A percentile compares a stretch with the other conserved stretches of the same genome.
These are phyloP conservation scores for Hyparrhenia diplandra DNA, from an alignment of 176 grass and related monocot species.

Conservation along the genomic window DNA sequence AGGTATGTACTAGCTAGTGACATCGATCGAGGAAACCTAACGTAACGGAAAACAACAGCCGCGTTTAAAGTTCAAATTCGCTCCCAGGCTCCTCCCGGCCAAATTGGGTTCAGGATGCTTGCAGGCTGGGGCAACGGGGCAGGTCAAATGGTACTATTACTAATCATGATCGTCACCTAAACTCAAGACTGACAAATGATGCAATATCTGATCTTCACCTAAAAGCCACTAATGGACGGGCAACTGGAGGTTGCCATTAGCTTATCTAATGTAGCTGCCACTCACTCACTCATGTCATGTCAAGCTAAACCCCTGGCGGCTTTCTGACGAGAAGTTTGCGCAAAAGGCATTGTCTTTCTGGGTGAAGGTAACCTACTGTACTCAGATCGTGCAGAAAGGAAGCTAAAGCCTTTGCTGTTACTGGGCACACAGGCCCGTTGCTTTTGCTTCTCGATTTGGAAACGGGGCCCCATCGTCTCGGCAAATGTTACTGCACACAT, in stretches of 20 bases:
- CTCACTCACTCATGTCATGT: neutral
- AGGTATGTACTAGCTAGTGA: neutral
- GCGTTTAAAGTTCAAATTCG: neutral
- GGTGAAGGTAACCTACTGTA: neutral
- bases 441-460: neutral
- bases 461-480: neutral
- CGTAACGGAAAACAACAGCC: neutral
- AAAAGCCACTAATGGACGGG: neutral
- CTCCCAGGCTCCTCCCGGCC: neutral
- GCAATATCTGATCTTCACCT: slow-evolving; percentile 11
- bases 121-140: neutral
- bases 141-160: neutral
- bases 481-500: neutral
- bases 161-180: neutral
- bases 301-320: neutral
- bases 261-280: neutral
- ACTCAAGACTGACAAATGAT: neutral
- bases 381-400: no score
- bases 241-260: neutral
- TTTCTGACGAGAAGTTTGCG: neutral
- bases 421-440: no score
- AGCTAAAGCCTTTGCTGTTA: neutral
- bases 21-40: slow-evolving; percentile 22
- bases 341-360: neutral
- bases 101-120: neutral